These are phyloP conservation scores for Bjerkandera adusta DNA, from an alignment of 1,284 basidiomycete genomes.

Conservation along the genomic window DNA sequence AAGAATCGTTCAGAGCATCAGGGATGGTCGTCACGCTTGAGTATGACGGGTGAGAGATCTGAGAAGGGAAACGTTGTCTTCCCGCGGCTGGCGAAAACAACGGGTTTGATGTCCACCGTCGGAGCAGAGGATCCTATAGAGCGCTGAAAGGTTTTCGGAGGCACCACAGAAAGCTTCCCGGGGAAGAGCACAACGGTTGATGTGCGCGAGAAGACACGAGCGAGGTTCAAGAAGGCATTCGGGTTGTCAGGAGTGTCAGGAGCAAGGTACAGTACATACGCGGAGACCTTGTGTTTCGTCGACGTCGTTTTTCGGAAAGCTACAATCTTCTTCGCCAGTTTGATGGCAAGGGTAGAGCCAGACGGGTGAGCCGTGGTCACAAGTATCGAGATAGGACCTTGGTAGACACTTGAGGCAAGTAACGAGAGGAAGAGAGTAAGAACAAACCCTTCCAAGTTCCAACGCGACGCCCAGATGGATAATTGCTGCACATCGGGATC, in stretches of 20 bases:
- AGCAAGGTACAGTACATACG: constrained; percentile 50
- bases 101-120: constrained; percentile 17
- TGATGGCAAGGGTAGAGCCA: constrained; percentile 25
- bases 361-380: constrained; percentile 39
- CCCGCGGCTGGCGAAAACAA: constrained; percentile 29
- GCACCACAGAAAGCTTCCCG: constrained; percentile 32
- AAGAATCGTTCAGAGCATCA: constrained; percentile 69
- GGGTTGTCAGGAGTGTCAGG: constrained; percentile 37
- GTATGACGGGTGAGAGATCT: constrained; percentile 43
- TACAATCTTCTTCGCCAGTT: constrained; percentile 18
- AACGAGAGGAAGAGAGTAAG: not conserved
- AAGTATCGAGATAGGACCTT: constrained; percentile 56
- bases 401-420: no score
- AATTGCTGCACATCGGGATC: constrained; percentile 34
- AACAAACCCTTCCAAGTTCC: no score
- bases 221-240: constrained; percentile 62
- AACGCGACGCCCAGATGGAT: constrained; percentile 37
- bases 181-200: constrained; percentile 52
- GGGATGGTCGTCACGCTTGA: constrained; percentile 45
- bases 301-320: constrained; percentile 28
- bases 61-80: constrained; percentile 35
- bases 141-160: constrained; percentile 27
- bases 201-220: constrained; percentile 55
- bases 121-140: constrained; percentile 17
- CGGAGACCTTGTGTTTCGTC: constrained; percentile 33